Base-by-base conservation (phyloP, 2,329 filamentous ascomycete species). In the Diaporthe velutina region DNA sequence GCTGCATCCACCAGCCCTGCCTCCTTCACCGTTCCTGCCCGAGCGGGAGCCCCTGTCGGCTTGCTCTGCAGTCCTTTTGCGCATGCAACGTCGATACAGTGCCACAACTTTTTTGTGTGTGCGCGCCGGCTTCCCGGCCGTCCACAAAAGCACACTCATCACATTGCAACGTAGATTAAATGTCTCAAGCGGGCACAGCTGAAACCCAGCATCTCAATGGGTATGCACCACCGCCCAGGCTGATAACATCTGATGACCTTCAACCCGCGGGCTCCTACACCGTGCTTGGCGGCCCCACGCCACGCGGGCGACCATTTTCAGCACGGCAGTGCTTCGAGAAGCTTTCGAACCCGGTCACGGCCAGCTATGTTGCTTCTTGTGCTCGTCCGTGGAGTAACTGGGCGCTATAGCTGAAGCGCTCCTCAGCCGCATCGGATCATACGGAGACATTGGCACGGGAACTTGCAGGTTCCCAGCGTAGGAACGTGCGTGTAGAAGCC, bases 181-280 rank as follows among this genome's bases (percentile, higher is more conserved):
- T 68, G 64, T 68, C 64, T 68, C 48, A 40, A 48, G 33, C 48
- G 48, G 48, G n/a, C 48, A 30, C 33, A 38, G 64, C 64, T 68
- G 33, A 68, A 28, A 66, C 60, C 19, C 5, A 66, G 28, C 25
- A 66, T 19, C 60, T 48, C 60, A 48, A 48, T 66, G 40, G 25
- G 25, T 35, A 57, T 60, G 58, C 38, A 61, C 50, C 5, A 54
- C 33, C 64, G 28, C 9, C 64, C 64, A 12, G 45, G 48, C 33
- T 52, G 60, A 54, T 68, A 28, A 40, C 40, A 38, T 52, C 64
- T 54, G n/a, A 22, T 28, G 48, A 54, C 28, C 13, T 35, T 35
- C 50, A 48, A 8, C 48, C 64, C 64, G 64, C 64, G 48, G 64
- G 33, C 22, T 40, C 22, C 64, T 40, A 54, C 48, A 28, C 48